These are phyloP conservation scores for Chlamydomonas asymmetrica DNA, from an alignment of 139 green algal species.

Conservation along the genomic window DNA sequence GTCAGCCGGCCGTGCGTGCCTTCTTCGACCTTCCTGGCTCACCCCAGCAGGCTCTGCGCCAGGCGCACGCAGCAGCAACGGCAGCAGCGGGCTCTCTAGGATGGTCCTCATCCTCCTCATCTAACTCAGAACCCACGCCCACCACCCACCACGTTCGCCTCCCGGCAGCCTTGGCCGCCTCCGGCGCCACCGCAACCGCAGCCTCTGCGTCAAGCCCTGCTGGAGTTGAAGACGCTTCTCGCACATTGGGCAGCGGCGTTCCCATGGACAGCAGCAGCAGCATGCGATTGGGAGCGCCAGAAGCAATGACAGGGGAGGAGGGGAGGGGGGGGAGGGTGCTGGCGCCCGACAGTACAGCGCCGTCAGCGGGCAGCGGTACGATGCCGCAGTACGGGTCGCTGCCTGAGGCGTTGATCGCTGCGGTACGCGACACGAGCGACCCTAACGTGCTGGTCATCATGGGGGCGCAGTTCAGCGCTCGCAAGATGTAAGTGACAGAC, in stretches of 20 bases:
- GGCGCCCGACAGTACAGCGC: neutral
- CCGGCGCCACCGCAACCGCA: no score
- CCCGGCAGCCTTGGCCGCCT: no score
- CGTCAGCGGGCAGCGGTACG: neutral
- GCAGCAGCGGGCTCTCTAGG: no score
- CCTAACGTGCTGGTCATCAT: slow-evolving; percentile 53
- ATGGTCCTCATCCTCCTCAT: no score
- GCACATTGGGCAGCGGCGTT: no score
- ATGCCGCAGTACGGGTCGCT: neutral
- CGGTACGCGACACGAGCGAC: slow-evolving; percentile 21
- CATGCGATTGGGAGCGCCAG: neutral
- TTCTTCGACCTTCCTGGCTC: no score
- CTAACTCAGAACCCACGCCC: no score
- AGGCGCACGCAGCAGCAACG: no score
- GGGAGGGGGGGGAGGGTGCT: slow-evolving; percentile 2
- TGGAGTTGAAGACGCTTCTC: no score
- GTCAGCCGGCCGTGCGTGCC: slow-evolving; percentile 18
- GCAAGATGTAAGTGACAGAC: slow-evolving; percentile 25
- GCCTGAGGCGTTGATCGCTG: slow-evolving; percentile 3
- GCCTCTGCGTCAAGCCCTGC: no score
- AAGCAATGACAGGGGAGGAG: neutral
- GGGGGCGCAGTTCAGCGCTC: slow-evolving; percentile 45
- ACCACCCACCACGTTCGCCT: no score
- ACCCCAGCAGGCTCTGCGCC: no score
- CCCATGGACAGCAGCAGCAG: neutral